A percentile compares a stretch with the other conserved stretches of the same genome.
Conservation (phyloP, 345 rosid genomes). For the Raphanus raphanistrum region DNA sequence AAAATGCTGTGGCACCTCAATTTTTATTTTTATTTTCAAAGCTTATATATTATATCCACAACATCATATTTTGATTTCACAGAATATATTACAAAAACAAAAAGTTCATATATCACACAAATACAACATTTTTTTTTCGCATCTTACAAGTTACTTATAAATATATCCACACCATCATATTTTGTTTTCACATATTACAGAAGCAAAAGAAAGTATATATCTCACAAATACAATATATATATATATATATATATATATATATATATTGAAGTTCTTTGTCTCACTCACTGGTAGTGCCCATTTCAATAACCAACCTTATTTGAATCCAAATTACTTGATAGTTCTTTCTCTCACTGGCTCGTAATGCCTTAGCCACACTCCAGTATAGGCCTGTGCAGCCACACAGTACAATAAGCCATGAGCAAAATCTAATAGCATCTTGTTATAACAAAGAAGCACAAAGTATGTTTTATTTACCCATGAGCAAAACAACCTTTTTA, state of each 20-base stretch:
- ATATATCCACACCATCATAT: not conserved
- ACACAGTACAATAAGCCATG: not conserved
- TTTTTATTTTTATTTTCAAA: not conserved
- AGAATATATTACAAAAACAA: too few relatives aligned
- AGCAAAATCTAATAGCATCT: not conserved
- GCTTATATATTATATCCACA: not conserved
- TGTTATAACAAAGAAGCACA: not conserved
- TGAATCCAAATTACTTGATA: slow-evolving; percentile 15
- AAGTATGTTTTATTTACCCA: not conserved
- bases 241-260: not conserved
- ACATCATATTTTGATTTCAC: not conserved
- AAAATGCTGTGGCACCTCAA: too few relatives aligned
- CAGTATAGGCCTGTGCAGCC: slow-evolving; percentile 65
- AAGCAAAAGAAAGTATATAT: not conserved
- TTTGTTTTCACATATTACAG: not conserved
- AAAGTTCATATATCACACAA: too few relatives aligned
- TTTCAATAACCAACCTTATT: slow-evolving; percentile 50
- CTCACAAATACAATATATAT: too few relatives aligned
- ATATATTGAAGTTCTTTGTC: not conserved
- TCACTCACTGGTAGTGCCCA: not conserved
- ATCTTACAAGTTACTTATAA: not conserved
- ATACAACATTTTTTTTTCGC: too few relatives aligned
- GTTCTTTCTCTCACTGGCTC: slow-evolving; percentile 62
- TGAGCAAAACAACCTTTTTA: not conserved
- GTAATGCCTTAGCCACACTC: slow-evolving; percentile 86